A percentile compares a stretch with the other conserved stretches of the same genome.
These are phyloP conservation scores for Tuber aestivum DNA, from an alignment of 495 filamentous ascomycete species.

Conservation along the genomic window DNA sequence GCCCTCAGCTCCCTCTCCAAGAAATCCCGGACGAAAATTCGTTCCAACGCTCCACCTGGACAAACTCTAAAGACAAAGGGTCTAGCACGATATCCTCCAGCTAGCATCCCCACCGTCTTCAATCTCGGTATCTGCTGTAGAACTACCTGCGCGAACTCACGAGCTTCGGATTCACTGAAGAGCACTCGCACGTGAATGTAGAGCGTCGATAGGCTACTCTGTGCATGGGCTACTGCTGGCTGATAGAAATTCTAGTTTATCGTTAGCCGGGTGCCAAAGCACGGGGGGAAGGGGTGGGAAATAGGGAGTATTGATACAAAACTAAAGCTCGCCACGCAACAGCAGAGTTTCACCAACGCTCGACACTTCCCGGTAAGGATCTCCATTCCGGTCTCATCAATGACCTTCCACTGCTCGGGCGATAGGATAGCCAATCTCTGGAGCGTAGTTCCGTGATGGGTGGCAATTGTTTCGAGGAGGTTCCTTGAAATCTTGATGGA, in stretches of 20 bases:
- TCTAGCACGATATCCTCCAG: neutral
- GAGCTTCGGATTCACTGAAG: neutral
- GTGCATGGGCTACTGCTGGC: neutral
- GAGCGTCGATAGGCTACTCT: neutral
- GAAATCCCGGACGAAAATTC: neutral
- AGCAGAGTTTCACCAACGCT: neutral
- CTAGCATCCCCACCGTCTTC: neutral
- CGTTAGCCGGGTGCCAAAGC: neutral
- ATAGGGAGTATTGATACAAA: neutral
- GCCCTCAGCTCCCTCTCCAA: neutral
- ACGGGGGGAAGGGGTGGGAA: neutral
- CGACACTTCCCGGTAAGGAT: neutral
- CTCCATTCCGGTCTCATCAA: neutral
- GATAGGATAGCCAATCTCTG: neutral
- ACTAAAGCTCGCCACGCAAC: neutral
- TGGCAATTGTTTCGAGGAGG: constrained; percentile 8
- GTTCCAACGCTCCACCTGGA: neutral
- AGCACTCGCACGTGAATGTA: neutral
- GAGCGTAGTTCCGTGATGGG: constrained; percentile 5
- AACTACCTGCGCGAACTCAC: neutral
- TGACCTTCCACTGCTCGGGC: neutral
- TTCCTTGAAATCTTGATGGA: neutral
- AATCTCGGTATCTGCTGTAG: neutral
- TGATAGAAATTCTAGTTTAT: neutral
- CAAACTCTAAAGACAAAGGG: neutral